Evolutionary conservation across 345 rosid genomes (phyloP).

Genomic region (Eutrema japonicum): DNA sequence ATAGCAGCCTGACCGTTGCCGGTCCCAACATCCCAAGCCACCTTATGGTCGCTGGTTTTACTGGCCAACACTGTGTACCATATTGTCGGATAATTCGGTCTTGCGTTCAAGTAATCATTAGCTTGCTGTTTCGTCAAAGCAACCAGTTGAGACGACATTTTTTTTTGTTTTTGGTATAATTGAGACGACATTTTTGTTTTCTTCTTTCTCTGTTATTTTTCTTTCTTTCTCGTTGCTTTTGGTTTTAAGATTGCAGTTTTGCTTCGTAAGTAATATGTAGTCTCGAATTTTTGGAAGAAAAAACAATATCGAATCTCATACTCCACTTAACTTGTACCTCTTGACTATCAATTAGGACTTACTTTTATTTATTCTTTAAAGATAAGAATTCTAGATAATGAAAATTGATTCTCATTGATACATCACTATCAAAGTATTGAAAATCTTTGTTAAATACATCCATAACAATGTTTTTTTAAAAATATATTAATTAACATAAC

Average conservation of each 20-base stretch:
- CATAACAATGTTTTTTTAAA: background rate
- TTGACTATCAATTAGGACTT: background rate
- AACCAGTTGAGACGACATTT: slow-evolving; percentile 17
- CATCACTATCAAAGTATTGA: background rate
- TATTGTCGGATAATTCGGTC: slow-evolving; percentile 37
- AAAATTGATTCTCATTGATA: background rate
- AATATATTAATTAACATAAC: too few species aligned
- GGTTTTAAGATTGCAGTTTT: slow-evolving; percentile 1
- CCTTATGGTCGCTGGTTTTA: slow-evolving; percentile 27
- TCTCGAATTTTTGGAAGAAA: background rate
- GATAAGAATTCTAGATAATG: slow-evolving; percentile 29
- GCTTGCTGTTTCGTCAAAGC: slow-evolving; percentile 29
- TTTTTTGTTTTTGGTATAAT: too few species aligned
- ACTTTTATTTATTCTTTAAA: slow-evolving; percentile 8
- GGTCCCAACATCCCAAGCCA: slow-evolving; percentile 46
- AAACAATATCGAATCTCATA: slow-evolving; percentile 4
- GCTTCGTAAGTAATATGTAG: slow-evolving; percentile 1
- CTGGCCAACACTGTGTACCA: slow-evolving; percentile 37
- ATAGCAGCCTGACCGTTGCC: slow-evolving; percentile 46
- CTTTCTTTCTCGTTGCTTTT: background rate
- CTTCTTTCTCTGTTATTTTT: background rate
- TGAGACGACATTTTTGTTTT: background rate
- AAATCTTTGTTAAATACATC: background rate
- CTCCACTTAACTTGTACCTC: background rate
- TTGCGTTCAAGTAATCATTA: slow-evolving; percentile 37